Evolutionary conservation across 352 stramenopile genomes (phyloP), one percentile per base, ranked within the genome.

Genomic region (Phytophthora fragariaefolia): DNA sequence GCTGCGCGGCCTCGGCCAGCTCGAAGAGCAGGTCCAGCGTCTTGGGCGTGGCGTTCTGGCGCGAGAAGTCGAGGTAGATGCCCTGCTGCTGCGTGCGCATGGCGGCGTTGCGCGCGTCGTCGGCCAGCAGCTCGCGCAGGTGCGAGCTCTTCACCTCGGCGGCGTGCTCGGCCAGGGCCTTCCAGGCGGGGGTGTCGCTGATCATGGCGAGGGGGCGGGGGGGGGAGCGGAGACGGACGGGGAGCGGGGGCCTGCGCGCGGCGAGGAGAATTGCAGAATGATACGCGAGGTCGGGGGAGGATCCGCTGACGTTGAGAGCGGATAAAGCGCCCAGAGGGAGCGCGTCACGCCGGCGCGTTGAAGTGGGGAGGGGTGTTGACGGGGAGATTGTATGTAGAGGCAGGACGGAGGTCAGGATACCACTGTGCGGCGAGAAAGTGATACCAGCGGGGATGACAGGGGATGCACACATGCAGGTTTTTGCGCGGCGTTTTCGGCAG

Each of bases 31-130:
- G 69, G 47, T 98, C 83, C n/a, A 93, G 76, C 59, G 87, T 94
- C 71, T 94, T 74, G 57, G 83, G 66, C 1, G 87, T 98, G 20
- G 92, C 96, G 52, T 97, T 95, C 79, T 99, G 96, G 48, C 97
- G 86, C 18, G 91, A 97, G 66, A 93, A 99, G 76, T 99, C 97
- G 43, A 98, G 78, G 66, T 97, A 93, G 22, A 98, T 95, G 56
- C 91, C 93, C 73, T 97, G 83, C 71, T 98, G 91, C 74, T 97
- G 78, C 17, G 91, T 97, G 74, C 85, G 93, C 80, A 99, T 90
- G 50, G 80, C 77, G 24, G 94, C 74, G 63, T 93, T 98, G 32
- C 97, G 87, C 52, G 90, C 77, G 51, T 90, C 73, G 74, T 98
- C 94, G 52, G 80, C 63, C 5, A 98, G 79, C 42, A 98, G 83